These are phyloP conservation scores for Agaricales sp. DNA, from an alignment of 1,284 basidiomycete genomes.

Conservation along the genomic window DNA sequence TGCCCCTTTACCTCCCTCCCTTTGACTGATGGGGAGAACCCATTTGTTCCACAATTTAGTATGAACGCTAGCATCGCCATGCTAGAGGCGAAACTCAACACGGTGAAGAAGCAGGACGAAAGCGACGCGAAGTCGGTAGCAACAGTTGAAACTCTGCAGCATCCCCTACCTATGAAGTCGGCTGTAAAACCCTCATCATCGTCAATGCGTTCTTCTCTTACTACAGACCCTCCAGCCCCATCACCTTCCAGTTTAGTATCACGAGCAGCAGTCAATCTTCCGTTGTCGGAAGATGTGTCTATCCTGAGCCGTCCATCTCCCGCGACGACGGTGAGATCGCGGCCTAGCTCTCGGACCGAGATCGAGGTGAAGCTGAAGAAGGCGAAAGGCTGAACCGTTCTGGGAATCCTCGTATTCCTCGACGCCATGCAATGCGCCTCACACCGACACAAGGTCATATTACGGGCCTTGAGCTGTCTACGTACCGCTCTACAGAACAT, in stretches of 20 bases:
- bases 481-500: too few species aligned
- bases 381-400: not conserved
- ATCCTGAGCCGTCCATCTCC: not conserved
- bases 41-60: not conserved
- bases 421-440: too few species aligned
- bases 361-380: not conserved
- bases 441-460: too few species aligned
- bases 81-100: not conserved
- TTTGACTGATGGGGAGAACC: not conserved
- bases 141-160: not conserved
- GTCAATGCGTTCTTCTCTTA: not conserved
- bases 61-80: not conserved
- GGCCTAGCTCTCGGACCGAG: not conserved
- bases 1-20: not conserved
- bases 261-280: too few species aligned
- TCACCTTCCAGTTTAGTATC: too few species aligned
- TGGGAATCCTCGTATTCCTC: too few species aligned
- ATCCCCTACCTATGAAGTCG: not conserved
- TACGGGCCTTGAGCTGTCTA: too few species aligned
- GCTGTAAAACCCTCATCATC: not conserved
- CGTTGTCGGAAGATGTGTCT: not conserved
- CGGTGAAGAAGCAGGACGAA: not conserved
- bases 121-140: not conserved
- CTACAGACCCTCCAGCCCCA: not conserved
- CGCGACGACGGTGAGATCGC: not conserved